These are phyloP conservation scores for Paramecium primaurelia DNA, from an alignment of 73 alveolate genomes.

Conservation along the genomic window DNA sequence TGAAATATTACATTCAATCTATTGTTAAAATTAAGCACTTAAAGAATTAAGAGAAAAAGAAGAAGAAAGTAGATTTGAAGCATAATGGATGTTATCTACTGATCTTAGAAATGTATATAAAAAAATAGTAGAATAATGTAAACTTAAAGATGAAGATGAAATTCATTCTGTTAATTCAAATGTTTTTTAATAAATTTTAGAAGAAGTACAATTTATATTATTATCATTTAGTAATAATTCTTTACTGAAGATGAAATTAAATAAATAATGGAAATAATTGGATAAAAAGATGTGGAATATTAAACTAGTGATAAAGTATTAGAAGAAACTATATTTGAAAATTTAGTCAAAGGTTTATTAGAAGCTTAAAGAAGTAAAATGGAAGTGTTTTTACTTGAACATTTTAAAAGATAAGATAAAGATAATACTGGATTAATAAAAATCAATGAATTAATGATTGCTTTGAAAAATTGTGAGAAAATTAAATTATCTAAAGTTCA, in stretches of 20 bases:
- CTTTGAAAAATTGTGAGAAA: not conserved
- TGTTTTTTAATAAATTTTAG: not conserved
- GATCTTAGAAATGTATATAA: conserved; percentile 17
- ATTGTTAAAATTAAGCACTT: conserved; percentile 39
- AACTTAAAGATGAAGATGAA: conserved; percentile 55
- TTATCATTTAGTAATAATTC: not conserved
- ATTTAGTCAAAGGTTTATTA: conserved; percentile 49
- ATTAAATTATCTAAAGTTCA: conserved; percentile 49
- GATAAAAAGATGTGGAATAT: not conserved
- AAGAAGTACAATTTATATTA: conserved; percentile 1
- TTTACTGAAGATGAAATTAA: conserved; percentile 4
- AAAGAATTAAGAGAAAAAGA: conserved; percentile 56
- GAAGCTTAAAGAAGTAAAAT: conserved; percentile 41
- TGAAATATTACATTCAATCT: conserved; percentile 48
- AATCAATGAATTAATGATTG: conserved; percentile 45
- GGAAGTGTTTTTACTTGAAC: conserved; percentile 23
- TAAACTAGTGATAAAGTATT: not conserved
- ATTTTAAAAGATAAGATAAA: not conserved
- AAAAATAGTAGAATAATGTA: conserved; percentile 27
- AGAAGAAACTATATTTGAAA: conserved; percentile 9
- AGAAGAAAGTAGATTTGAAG: conserved; percentile 55
- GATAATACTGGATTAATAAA: conserved; percentile 28
- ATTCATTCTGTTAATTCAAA: not conserved
- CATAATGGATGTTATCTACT: conserved; percentile 30
- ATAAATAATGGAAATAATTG: not conserved